Evolutionary conservation across 108 stramenopile genomes (phyloP).

Genomic region (Nitzschia sp.): DNA sequence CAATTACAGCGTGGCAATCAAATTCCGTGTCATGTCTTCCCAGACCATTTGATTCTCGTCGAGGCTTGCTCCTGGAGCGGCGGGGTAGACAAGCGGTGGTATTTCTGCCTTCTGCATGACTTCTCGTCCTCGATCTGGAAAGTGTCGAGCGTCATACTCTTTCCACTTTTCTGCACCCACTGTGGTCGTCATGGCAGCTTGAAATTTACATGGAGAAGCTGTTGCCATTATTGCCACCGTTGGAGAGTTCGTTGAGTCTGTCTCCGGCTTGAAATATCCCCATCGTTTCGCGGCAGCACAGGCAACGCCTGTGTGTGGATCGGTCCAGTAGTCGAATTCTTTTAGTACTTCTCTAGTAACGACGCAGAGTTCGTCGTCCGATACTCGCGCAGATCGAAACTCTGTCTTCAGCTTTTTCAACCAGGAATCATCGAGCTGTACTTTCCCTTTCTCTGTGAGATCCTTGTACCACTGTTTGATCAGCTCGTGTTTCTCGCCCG

Average conservation of each 20-base stretch:
- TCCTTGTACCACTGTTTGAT: slow-evolving; percentile 63
- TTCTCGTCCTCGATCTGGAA: slow-evolving; percentile 48
- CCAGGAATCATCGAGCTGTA: slow-evolving; percentile 36
- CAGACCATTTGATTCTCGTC: slow-evolving; percentile 42
- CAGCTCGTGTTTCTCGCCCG: slow-evolving; percentile 41
- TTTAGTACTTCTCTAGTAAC: slow-evolving; percentile 39
- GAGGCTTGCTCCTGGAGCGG: slow-evolving; percentile 12
- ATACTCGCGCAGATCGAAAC: slow-evolving; percentile 71
- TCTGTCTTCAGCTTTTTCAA: slow-evolving; percentile 46
- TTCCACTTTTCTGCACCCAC: slow-evolving; percentile 64
- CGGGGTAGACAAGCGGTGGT: slow-evolving; percentile 26
- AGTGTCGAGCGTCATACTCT: slow-evolving; percentile 39
- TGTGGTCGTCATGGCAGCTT: slow-evolving; percentile 60
- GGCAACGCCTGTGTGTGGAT: slow-evolving; percentile 91
- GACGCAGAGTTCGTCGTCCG: slow-evolving; percentile 77
- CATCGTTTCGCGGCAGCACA: slow-evolving; percentile 61
- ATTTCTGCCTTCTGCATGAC: slow-evolving; percentile 23
- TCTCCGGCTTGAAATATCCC: slow-evolving; percentile 36
- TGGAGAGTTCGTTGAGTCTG: slow-evolving; percentile 1
- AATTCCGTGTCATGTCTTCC: slow-evolving; percentile 33
- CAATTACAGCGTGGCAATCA: slow-evolving; percentile 10
- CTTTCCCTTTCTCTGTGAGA: slow-evolving; percentile 36
- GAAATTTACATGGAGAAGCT: slow-evolving; percentile 86
- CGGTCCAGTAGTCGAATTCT: slow-evolving; percentile 50
- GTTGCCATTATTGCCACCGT: slow-evolving; percentile 75